A percentile compares a stretch with the other conserved stretches of the same genome.
These are phyloP conservation scores for Glycyrrhiza uralensis DNA, from an alignment of 306 rosid genomes.

Conservation along the genomic window DNA sequence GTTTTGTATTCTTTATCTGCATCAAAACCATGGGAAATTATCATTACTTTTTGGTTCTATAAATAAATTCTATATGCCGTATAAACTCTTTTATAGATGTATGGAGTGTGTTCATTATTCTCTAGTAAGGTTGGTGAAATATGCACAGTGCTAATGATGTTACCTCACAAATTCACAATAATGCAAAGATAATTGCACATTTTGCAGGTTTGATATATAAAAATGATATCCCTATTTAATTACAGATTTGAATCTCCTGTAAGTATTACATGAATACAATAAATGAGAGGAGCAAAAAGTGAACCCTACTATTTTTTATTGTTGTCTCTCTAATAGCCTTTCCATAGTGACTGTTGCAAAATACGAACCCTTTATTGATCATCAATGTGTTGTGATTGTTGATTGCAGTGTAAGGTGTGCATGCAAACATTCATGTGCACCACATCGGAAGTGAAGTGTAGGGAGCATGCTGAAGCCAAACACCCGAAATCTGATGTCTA, in stretches of 20 bases:
- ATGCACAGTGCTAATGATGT: background rate
- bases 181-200: background rate
- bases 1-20: background rate
- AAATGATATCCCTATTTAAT: background rate
- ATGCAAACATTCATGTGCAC: constrained; percentile 94
- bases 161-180: background rate
- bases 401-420: constrained; percentile 85
- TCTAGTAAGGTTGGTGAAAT: background rate
- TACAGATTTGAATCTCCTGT: background rate
- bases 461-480: constrained; percentile 82
- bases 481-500: constrained; percentile 73
- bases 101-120: background rate
- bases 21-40: background rate
- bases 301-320: background rate
- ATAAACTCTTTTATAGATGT: background rate
- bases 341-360: background rate
- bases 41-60: background rate
- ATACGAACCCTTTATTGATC: background rate
- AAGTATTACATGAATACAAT: background rate
- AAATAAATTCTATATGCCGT: background rate
- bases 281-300: background rate
- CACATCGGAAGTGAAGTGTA: constrained; percentile 84
- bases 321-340: background rate
- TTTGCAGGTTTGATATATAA: background rate
- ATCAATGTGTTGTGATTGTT: constrained; percentile 20